Evolutionary conservation across 139 green algal genomes (phyloP).

Genomic region (Diplosphaera chodatii): DNA sequence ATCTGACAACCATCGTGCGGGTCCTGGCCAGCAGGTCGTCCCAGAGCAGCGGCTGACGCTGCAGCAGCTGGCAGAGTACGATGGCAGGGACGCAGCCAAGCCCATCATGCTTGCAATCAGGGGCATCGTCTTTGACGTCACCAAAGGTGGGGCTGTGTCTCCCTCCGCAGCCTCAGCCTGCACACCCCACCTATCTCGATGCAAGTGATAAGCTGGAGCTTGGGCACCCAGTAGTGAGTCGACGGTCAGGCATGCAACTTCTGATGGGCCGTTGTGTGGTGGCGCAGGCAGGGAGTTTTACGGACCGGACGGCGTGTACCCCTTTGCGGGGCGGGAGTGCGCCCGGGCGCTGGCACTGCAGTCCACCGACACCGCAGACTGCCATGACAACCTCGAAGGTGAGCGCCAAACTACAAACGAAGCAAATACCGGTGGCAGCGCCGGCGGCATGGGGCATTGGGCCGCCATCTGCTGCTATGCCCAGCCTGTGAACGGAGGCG

Average conservation of each 20-base stretch:
- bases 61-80: constrained; percentile 52
- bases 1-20: too few species aligned
- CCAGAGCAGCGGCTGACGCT: constrained; percentile 44
- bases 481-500: too few species aligned
- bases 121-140: constrained; percentile 74
- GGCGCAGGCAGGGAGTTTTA: constrained; percentile 63
- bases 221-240: too few species aligned
- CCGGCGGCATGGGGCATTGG: neutral
- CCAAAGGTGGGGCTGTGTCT: constrained; percentile 16
- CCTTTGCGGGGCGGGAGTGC: constrained; percentile 75
- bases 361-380: constrained; percentile 64
- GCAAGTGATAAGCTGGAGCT: too few species aligned
- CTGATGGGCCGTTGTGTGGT: too few species aligned
- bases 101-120: constrained; percentile 67
- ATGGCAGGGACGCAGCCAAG: constrained; percentile 43
- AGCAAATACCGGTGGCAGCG: too few species aligned
- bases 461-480: neutral
- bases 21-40: constrained; percentile 59
- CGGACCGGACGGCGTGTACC: constrained; percentile 75
- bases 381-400: constrained; percentile 50
- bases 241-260: too few species aligned
- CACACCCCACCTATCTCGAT: too few species aligned
- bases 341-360: constrained; percentile 73
- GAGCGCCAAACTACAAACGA: too few species aligned
- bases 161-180: too few species aligned